Evolutionary conservation across 768 basidiomycete genomes (phyloP).

Genomic region (Calocera cornea): DNA sequence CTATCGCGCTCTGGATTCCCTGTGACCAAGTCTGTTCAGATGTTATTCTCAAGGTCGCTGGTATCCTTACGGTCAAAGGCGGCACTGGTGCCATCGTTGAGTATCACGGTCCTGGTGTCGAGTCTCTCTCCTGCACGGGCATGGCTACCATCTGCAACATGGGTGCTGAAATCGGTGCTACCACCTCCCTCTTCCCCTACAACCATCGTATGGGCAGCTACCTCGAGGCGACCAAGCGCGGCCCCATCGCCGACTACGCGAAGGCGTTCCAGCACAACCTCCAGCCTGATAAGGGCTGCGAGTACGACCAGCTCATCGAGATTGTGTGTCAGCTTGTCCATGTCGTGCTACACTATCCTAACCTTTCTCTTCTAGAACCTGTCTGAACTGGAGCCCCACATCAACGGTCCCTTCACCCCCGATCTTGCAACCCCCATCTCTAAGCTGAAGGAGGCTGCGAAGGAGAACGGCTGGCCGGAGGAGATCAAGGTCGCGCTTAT

Average conservation of each 20-base stretch:
- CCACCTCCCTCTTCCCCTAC: slow-evolving; percentile 97
- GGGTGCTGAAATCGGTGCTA: slow-evolving; percentile 99
- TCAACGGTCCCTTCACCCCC: slow-evolving; percentile 99
- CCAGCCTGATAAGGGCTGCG: slow-evolving; percentile 68
- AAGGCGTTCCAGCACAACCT: slow-evolving; percentile 82
- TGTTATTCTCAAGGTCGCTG: slow-evolving; percentile 97
- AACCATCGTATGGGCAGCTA: slow-evolving; percentile 89
- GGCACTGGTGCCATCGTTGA: slow-evolving; percentile 98
- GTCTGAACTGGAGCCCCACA: slow-evolving; percentile 93
- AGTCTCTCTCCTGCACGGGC: slow-evolving; percentile 92
- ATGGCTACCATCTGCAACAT: slow-evolving; percentile 99
- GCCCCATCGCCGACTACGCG: slow-evolving; percentile 78
- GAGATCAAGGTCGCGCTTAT: slow-evolving; percentile 96
- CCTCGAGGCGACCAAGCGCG: slow-evolving; percentile 87
- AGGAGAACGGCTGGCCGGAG: slow-evolving; percentile 91
- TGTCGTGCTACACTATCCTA: neutral
- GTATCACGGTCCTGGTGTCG: slow-evolving; percentile 88
- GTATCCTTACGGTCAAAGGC: slow-evolving; percentile 97
- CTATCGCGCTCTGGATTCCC: neutral
- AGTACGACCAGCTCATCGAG: slow-evolving; percentile 89
- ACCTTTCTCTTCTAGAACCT: slow-evolving; percentile 50
- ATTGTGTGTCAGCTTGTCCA: slow-evolving; percentile 44
- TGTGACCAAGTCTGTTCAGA: slow-evolving; percentile 33
- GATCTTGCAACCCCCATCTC: slow-evolving; percentile 98
- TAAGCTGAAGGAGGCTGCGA: slow-evolving; percentile 80